Evolutionary conservation across 1,139 yeast species (phyloP).

Genomic region (Candida sp.): DNA sequence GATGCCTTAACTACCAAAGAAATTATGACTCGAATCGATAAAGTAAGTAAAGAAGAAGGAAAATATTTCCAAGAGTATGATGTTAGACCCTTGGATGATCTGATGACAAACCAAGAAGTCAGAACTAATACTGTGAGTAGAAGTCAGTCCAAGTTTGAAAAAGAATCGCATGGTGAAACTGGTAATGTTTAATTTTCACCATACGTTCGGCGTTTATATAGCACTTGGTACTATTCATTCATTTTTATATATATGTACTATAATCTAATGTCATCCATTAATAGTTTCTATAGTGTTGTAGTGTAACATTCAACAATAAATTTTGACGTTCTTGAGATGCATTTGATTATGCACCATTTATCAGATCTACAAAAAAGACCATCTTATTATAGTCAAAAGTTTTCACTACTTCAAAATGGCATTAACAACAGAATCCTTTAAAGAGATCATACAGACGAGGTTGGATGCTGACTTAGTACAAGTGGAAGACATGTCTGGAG

Average conservation of each 20-base stretch:
- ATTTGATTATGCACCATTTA: background rate
- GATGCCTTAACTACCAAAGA: constrained; percentile 28
- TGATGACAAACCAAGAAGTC: constrained; percentile 23
- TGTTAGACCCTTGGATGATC: constrained; percentile 7
- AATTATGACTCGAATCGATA: constrained; percentile 31
- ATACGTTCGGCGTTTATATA: background rate
- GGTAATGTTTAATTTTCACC: constrained; percentile 5
- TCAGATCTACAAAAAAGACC: background rate
- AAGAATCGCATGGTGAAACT: constrained; percentile 28
- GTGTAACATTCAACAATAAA: background rate
- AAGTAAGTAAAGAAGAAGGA: constrained; percentile 27
- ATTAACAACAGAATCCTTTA: constrained; percentile 45
- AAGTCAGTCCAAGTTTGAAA: constrained; percentile 30
- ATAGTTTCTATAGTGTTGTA: background rate
- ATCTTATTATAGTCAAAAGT: background rate
- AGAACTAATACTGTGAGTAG: constrained; percentile 30
- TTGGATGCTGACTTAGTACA: constrained; percentile 53
- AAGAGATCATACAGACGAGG: constrained; percentile 45
- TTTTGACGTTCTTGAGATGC: too few species aligned
- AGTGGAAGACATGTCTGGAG: constrained; percentile 75
- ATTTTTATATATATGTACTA: constrained; percentile 1
- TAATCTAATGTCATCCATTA: constrained; percentile 1
- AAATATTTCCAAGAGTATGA: constrained; percentile 10
- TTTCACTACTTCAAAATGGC: constrained; percentile 19
- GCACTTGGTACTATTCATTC: background rate